Percentiles rank a stretch among this genome's conserved stretches.
phyloP scores from a whole-genome alignment of 129 eudicot species.

The Helianthus tuberosus region DNA sequence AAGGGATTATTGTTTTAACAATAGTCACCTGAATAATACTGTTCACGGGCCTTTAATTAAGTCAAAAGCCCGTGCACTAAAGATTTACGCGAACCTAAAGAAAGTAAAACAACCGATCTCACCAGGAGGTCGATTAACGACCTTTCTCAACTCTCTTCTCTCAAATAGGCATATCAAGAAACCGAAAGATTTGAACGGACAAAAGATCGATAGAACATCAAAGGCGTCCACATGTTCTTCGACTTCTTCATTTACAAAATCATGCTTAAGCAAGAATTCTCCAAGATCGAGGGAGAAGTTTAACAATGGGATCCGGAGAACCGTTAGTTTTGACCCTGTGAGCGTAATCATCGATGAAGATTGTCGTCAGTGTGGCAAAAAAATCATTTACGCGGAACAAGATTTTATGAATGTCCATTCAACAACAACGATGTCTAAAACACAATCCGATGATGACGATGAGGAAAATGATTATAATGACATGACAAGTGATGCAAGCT shows the following conservation, averaged over 20 bases:
- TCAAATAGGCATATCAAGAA: slow-evolving; percentile 44
- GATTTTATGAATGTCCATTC: slow-evolving; percentile 15
- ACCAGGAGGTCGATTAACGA: slow-evolving; percentile 67
- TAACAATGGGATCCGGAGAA: slow-evolving; percentile 46
- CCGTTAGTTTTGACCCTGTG: slow-evolving; percentile 68
- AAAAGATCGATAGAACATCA: slow-evolving; percentile 23
- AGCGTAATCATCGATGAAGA: slow-evolving; percentile 69
- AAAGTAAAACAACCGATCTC: slow-evolving; percentile 54
- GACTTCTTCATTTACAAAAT: slow-evolving; percentile 59
- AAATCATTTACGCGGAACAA: slow-evolving; percentile 30
- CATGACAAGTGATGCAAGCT: slow-evolving; percentile 60
- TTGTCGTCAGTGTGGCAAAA: slow-evolving; percentile 56
- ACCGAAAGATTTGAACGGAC: slow-evolving; percentile 29
- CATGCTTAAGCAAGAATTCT: slow-evolving; percentile 70
- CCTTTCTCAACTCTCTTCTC: slow-evolving; percentile 60
- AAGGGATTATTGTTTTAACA: no score
- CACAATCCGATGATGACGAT: slow-evolving; percentile 9
- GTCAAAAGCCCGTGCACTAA: no score
- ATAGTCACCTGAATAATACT: no score
- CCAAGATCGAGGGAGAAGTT: slow-evolving; percentile 51
- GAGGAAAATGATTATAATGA: slow-evolving; percentile 32
- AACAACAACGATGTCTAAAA: background rate
- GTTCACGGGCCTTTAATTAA: no score
- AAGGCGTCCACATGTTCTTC: slow-evolving; percentile 53
- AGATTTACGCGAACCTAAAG: no score